phyloP scores from a whole-genome alignment of 352 stramenopile genomes.

The Pythium plurisporium region DNA sequence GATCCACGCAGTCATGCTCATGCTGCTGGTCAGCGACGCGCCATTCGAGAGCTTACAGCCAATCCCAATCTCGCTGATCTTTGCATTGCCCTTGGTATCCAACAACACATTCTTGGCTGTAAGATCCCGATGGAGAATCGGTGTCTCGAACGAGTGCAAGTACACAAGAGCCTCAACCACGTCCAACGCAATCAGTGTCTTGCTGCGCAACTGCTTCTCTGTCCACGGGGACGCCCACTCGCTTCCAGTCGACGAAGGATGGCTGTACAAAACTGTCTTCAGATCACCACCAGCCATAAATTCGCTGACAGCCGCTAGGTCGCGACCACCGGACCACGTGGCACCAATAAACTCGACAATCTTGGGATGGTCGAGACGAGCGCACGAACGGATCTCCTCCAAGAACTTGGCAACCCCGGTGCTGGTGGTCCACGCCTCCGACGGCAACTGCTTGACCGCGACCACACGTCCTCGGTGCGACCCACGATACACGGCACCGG shows the following conservation, averaged over 20 bases:
- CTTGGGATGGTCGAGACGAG: slow-evolving; percentile 29
- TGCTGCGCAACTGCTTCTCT: not conserved
- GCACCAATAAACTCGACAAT: slow-evolving; percentile 35
- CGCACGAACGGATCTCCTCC: slow-evolving; percentile 32
- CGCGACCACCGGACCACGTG: slow-evolving; percentile 28
- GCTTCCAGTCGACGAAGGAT: not conserved
- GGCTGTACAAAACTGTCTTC: too few species aligned
- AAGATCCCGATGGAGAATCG: slow-evolving; percentile 29
- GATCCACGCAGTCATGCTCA: slow-evolving; percentile 25
- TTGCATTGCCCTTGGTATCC: slow-evolving; percentile 13
- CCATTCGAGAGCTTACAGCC: slow-evolving; percentile 7
- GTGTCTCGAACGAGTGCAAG: slow-evolving; percentile 22
- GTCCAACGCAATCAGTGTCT: slow-evolving; percentile 15
- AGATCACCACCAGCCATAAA: slow-evolving; percentile 27
- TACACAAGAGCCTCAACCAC: slow-evolving; percentile 24
- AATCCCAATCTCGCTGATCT: slow-evolving; percentile 24
- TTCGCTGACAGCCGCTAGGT: slow-evolving; percentile 31
- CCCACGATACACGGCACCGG: slow-evolving; percentile 14
- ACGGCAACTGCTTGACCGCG: slow-evolving; percentile 18
- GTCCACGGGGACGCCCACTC: too few species aligned
- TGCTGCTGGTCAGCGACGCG: slow-evolving; percentile 24
- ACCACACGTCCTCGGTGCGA: slow-evolving; percentile 6
- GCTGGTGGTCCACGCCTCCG: slow-evolving; percentile 22
- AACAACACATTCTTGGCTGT: slow-evolving; percentile 25
- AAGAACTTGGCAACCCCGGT: slow-evolving; percentile 26